A percentile compares a stretch with the other conserved stretches of the same genome.
phyloP scores from a whole-genome alignment of 108 stramenopile species.

The Schizochytrium sp. region DNA sequence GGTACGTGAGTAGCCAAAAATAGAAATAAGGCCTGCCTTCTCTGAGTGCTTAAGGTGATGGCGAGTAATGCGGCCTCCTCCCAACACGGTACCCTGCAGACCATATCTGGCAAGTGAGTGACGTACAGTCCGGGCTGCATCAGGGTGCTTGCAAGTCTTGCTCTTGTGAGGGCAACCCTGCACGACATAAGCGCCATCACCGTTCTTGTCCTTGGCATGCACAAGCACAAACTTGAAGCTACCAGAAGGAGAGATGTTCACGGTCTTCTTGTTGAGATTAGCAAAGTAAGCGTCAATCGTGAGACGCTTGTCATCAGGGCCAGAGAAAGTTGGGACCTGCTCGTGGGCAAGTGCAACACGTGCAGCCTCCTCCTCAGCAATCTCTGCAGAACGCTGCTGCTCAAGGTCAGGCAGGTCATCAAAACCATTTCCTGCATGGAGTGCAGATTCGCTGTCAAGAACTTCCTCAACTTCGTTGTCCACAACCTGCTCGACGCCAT shows the following conservation, averaged over 20 bases:
- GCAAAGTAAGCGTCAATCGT: constrained; percentile 53
- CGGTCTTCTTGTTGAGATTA: constrained; percentile 37
- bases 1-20: constrained; percentile 60
- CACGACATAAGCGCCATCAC: constrained; percentile 58
- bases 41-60: constrained; percentile 27
- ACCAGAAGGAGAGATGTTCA: constrained; percentile 56
- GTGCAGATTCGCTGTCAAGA: background rate
- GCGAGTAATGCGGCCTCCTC: constrained; percentile 59
- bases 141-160: constrained; percentile 58
- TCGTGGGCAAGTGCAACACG: background rate
- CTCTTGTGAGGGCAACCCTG: constrained; percentile 37
- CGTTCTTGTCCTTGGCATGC: constrained; percentile 60
- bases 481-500: background rate
- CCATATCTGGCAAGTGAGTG: constrained; percentile 36
- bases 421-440: background rate
- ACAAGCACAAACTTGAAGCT: constrained; percentile 59
- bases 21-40: constrained; percentile 40
- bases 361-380: constrained; percentile 1
- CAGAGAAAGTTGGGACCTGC: background rate
- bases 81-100: background rate
- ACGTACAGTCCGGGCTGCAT: constrained; percentile 40
- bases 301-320: constrained; percentile 30
- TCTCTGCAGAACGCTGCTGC: constrained; percentile 25
- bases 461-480: background rate
- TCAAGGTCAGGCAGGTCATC: constrained; percentile 27